phyloP scores from a whole-genome alignment of 257 asterid genomes.

The Forsythia suspensa region DNA sequence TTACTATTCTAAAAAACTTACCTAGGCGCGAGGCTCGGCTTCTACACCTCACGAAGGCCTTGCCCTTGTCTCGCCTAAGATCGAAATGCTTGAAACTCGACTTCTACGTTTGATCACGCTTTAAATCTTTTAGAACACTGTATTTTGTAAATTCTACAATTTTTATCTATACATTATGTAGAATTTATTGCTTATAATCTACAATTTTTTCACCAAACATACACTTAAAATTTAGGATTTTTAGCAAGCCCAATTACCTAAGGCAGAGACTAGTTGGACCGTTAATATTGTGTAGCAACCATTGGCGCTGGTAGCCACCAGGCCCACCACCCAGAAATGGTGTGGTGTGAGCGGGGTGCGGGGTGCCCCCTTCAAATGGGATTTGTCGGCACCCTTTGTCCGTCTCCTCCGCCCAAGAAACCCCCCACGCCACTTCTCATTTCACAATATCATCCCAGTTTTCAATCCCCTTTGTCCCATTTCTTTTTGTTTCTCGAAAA shows the following conservation, averaged over 20 bases:
- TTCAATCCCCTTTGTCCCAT: neutral
- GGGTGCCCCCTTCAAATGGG: conserved; percentile 33
- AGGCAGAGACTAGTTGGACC: no score
- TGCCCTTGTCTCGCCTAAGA: no score
- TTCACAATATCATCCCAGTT: neutral
- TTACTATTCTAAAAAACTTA: no score
- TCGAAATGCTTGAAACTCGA: no score
- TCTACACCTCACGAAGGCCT: no score
- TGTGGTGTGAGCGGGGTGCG: conserved; percentile 12
- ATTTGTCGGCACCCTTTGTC: conserved; percentile 30
- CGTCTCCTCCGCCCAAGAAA: conserved; percentile 21
- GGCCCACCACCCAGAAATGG: neutral
- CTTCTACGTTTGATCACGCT: no score
- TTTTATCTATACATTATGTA: no score
- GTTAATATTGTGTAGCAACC: neutral
- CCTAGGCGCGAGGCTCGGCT: no score
- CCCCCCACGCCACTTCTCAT: neutral
- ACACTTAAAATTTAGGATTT: neutral
- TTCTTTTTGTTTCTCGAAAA: neutral
- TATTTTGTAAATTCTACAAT: no score
- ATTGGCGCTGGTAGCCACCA: neutral
- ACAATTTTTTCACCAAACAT: no score
- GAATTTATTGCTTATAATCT: no score
- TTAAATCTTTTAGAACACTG: no score
- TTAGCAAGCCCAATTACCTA: neutral